Evolutionary conservation across 257 asterid species (phyloP).

Genomic region (Petrea volubilis): DNA sequence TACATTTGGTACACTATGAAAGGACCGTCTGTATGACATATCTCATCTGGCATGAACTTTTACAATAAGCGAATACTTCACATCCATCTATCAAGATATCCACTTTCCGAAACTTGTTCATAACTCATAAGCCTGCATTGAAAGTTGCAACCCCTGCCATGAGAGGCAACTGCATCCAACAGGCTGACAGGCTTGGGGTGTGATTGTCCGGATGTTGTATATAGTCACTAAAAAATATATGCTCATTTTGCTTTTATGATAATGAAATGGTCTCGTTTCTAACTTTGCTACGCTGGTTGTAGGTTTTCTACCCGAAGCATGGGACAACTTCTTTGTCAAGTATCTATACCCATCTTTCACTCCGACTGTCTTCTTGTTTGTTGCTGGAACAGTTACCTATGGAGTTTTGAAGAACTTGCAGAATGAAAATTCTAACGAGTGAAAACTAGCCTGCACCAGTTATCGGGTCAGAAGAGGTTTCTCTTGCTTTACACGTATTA

Average conservation of each 20-base stretch:
- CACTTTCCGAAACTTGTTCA: too few species aligned
- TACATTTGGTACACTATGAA: too few species aligned
- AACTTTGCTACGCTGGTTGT: slow-evolving; percentile 22
- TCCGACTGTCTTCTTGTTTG: slow-evolving; percentile 85
- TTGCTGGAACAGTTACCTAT: slow-evolving; percentile 78
- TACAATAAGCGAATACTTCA: too few species aligned
- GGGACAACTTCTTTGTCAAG: slow-evolving; percentile 80
- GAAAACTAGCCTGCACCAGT: slow-evolving; percentile 32
- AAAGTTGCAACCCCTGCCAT: too few species aligned
- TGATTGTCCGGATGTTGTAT: too few species aligned
- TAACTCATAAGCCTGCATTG: too few species aligned
- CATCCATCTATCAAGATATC: too few species aligned
- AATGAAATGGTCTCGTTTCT: not conserved
- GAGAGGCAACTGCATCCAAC: too few species aligned
- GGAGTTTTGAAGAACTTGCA: slow-evolving; percentile 86
- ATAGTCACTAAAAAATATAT: not conserved
- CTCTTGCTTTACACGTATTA: not conserved
- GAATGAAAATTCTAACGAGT: slow-evolving; percentile 49
- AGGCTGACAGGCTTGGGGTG: too few species aligned
- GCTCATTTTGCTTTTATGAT: not conserved
- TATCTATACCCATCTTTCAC: slow-evolving; percentile 91
- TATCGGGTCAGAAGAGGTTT: not conserved
- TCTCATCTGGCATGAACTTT: too few species aligned
- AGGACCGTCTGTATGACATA: too few species aligned
- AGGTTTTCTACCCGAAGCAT: slow-evolving; percentile 93